These are phyloP conservation scores for Phytopythium litorale DNA, from an alignment of 352 stramenopile species.

Conservation along the genomic window DNA sequence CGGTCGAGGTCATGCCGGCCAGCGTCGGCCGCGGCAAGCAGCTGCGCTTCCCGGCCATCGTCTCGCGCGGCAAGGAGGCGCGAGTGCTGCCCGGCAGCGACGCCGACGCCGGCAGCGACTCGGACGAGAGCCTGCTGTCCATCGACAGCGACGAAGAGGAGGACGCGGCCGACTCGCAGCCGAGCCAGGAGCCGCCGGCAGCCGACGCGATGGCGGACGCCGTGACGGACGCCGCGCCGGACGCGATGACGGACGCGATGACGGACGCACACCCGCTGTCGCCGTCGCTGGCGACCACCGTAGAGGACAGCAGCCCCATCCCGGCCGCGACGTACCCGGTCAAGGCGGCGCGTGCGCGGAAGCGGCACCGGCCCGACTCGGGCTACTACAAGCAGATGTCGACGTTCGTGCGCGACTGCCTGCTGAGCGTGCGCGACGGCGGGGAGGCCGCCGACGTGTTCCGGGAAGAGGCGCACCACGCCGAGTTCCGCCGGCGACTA, in stretches of 20 bases:
- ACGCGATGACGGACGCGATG: background rate
- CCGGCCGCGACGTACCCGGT: slow-evolving; percentile 43
- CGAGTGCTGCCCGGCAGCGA: slow-evolving; percentile 40
- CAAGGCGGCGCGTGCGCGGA: slow-evolving; percentile 66
- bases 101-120: slow-evolving; percentile 46
- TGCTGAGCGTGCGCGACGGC: slow-evolving; percentile 71
- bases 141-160: slow-evolving; percentile 66
- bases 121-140: slow-evolving; percentile 70
- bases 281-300: slow-evolving; percentile 3
- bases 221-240: background rate
- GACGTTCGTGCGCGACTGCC: slow-evolving; percentile 75
- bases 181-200: slow-evolving; percentile 8
- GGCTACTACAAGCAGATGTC: slow-evolving; percentile 85
- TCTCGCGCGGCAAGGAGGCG: slow-evolving; percentile 72
- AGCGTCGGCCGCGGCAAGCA: slow-evolving; percentile 75
- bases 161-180: slow-evolving; percentile 18
- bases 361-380: slow-evolving; percentile 78
- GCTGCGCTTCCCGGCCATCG: slow-evolving; percentile 61
- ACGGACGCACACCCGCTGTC: background rate
- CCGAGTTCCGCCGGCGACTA: slow-evolving; percentile 71
- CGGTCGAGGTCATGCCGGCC: slow-evolving; percentile 67
- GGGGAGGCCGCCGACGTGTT: slow-evolving; percentile 38
- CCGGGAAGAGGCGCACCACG: slow-evolving; percentile 45
- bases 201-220: slow-evolving; percentile 4
- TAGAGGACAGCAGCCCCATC: slow-evolving; percentile 8